Evolutionary conservation across 768 basidiomycete genomes (phyloP).

Genomic region (Naganishia vishniacii): DNA sequence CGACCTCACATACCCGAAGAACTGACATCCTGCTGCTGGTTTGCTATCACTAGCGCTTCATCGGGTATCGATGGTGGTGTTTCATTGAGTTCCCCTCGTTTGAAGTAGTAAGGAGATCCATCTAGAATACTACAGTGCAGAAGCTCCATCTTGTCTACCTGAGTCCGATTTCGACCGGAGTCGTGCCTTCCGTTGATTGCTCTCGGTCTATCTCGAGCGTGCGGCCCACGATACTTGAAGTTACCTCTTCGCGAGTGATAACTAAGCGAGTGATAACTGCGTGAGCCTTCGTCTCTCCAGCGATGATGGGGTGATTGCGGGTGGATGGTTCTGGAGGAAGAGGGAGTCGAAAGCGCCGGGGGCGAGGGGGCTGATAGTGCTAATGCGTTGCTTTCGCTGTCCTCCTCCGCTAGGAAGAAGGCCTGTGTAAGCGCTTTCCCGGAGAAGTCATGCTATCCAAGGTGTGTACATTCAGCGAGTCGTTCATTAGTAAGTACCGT

Average conservation of each 20-base stretch:
- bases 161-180: background rate
- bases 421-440: background rate
- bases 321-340: background rate
- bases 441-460: background rate
- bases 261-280: too few species aligned
- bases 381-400: background rate
- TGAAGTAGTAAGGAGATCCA: slow-evolving; percentile 9
- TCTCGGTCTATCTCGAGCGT: background rate
- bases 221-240: too few species aligned
- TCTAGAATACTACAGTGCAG: slow-evolving; percentile 4
- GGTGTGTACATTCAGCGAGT: too few species aligned
- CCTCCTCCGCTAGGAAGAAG: background rate
- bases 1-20: too few species aligned
- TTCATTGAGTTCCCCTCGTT: background rate
- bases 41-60: background rate
- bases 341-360: background rate
- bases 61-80: background rate
- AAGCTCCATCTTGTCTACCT: background rate
- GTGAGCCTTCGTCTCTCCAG: too few species aligned
- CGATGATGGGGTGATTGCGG: too few species aligned
- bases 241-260: too few species aligned
- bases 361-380: background rate
- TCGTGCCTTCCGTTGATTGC: background rate
- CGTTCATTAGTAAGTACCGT: too few species aligned
- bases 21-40: background rate